Base-by-base conservation (phyloP, 805 yeast species). In the Zygosaccharomyces bailii region DNA sequence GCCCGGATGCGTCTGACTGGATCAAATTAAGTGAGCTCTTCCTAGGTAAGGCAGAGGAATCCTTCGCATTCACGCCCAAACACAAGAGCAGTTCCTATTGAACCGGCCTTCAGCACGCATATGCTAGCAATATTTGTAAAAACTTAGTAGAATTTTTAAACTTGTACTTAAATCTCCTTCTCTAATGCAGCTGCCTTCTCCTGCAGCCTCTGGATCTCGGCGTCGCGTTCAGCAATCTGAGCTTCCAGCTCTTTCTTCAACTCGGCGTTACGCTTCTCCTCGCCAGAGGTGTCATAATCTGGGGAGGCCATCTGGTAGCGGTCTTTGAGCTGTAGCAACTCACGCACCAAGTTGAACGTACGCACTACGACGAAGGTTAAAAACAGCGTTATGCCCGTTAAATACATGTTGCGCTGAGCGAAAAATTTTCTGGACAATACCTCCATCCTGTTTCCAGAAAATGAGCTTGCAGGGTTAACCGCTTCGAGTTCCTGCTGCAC, bases 21-120 rank as follows among this genome's bases (percentile, higher is more conserved):
- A 86, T 93, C 63, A 93, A 90, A 67, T 79, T 93, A 53, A 79
- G 95, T 13, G 99, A 93, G 65, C 79, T 90, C 95, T 91, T 91
- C 61, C 74, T 91, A 53, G 99, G 99, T 16, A 88, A 87, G 45
- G 86, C 84, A 1, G 79, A 82, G 43, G 84, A 79, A 1, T 71
- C 68, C 33, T 93, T 93, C 67, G 78, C 76, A 41, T 93, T 89
- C 61, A 75, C 76, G 43, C 99, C 99, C 43, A 93, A 93, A 68
- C 99, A 93, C 65, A 93, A 93, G 74, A 86, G 96, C 67, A 93
- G 86, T 56, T 75, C 96, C 2, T 87, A 78, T 57, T 30, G 23
- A 37, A n/a, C 11, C 4, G 38, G n/a, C 14, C 11, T 11, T 33
- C 13, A 24, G 25, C 25, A n/a, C n/a, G n/a, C n/a, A n/a, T n/a